phyloP scores from a whole-genome alignment of 768 basidiomycete species.

The Auriculariales sp. region DNA sequence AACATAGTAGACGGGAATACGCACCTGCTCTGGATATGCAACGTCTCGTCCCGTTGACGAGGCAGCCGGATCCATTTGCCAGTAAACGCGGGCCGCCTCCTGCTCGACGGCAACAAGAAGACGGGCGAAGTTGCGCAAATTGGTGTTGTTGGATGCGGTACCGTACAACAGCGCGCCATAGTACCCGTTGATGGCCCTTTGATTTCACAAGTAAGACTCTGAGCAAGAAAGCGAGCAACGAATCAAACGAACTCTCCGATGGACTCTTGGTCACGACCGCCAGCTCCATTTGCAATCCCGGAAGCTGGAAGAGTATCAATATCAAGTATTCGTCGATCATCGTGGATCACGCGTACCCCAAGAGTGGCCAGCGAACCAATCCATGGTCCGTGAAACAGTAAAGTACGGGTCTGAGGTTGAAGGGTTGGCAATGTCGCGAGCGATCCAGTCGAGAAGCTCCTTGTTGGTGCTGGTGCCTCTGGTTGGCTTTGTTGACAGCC shows the following conservation, averaged over 20 bases:
- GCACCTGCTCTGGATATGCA: conserved; percentile 21
- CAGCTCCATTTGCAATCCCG: conserved; percentile 20
- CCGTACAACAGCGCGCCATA: conserved; percentile 22
- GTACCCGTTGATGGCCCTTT: conserved; percentile 20
- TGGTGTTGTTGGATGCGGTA: conserved; percentile 16
- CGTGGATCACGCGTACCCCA: conserved; percentile 11
- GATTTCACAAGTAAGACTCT: not conserved
- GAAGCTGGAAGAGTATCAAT: conserved; percentile 10
- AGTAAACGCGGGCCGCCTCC: conserved; percentile 20
- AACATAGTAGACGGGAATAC: too few relatives aligned
- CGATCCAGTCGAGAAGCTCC: conserved; percentile 16
- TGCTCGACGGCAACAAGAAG: conserved; percentile 21
- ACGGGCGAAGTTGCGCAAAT: conserved; percentile 20
- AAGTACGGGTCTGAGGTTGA: conserved; percentile 18
- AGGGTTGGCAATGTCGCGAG: conserved; percentile 22
- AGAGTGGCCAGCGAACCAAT: conserved; percentile 24
- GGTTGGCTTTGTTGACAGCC: not conserved
- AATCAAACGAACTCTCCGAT: conserved; percentile 11
- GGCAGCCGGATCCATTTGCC: conserved; percentile 22
- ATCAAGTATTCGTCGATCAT: not conserved
- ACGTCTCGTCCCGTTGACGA: conserved; percentile 18
- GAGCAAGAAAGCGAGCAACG: not conserved
- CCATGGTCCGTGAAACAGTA: conserved; percentile 18
- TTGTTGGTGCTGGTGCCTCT: conserved; percentile 15
- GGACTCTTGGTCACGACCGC: conserved; percentile 21